These are phyloP conservation scores for Saposhnikovia divaricata DNA, from an alignment of 129 eudicot genomes.

Conservation along the genomic window DNA sequence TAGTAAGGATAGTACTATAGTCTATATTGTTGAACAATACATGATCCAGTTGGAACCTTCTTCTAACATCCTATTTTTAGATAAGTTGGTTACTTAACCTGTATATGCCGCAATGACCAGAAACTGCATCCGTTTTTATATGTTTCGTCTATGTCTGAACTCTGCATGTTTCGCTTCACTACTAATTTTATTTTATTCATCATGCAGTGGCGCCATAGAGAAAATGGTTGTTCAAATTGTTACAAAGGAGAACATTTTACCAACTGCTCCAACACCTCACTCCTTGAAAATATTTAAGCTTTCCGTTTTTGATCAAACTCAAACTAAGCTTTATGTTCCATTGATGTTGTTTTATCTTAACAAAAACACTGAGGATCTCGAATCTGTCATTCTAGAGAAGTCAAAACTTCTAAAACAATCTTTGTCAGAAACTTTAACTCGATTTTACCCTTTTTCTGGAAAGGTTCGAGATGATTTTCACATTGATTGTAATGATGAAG, in stretches of 20 bases:
- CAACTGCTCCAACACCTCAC: neutral
- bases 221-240: neutral
- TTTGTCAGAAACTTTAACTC: neutral
- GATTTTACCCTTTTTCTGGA: conserved; percentile 11
- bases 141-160: too few relatives aligned
- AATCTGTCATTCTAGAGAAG: too few relatives aligned
- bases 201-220: too few relatives aligned
- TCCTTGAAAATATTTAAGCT: neutral
- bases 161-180: too few relatives aligned
- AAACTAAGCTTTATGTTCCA: neutral
- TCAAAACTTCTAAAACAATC: neutral
- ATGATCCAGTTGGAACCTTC: too few relatives aligned
- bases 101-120: too few relatives aligned
- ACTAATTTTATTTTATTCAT: too few relatives aligned
- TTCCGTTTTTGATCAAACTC: neutral
- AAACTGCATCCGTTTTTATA: too few relatives aligned
- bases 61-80: too few relatives aligned
- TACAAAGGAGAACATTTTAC: neutral
- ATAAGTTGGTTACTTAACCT: too few relatives aligned
- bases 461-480: neutral
- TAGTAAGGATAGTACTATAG: too few relatives aligned
- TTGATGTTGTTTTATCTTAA: neutral
- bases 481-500: conserved; percentile 10
- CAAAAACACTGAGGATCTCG: neutral
- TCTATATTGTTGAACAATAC: too few relatives aligned